Evolutionary conservation across 2,329 filamentous ascomycete genomes (phyloP), one percentile per base, ranked within the genome.

Genomic region (Talaromyces sp.): DNA sequence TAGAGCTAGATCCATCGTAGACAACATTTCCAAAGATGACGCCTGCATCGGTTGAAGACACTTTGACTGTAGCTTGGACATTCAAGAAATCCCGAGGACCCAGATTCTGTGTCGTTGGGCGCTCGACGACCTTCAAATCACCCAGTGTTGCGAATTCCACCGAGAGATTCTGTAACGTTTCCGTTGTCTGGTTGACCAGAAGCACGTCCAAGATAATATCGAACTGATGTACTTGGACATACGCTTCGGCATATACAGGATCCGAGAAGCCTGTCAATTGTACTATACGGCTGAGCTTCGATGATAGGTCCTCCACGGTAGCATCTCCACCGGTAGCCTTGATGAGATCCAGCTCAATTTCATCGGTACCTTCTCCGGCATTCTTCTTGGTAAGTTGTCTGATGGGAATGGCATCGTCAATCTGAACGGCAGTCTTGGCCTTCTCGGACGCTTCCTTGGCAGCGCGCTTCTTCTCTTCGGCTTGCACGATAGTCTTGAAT

Each of bases 11-110:
- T 35, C 94, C 95, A 72, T 99, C 95, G 78, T 99, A 99, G 8
- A 99, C 91, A 27, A 99, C 93, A 75, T 99, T 99, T 70, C 95
- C 95, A 73, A 99, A 99, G 71, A 99, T 99, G 70, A 99, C 95
- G 64, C 95, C 95, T 1, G 95, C 98, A 75, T 99, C 95, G 3
- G 95, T 99, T 7, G 93, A 97, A 3, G 93, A 97, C 24, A 99
- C 95, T 82, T 98, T 98, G 84, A 99, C 96, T 11, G 95, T 99
- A 75, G 93, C 94, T 79, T 99, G 95, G 37, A 99, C 93, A 74
- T 98, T 98, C 81, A 96, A 88, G 84, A 99, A 99, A 78, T 97
- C 95, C 75, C 97, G 93, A 0, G 93, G 92, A 1, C 90, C 93
- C 13, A 99, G 86, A 74, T 97, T 99, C 78, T 98, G 95, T 5